phyloP scores from a whole-genome alignment of 2,329 filamentous ascomycete species.

The Chaetomium strumarium region DNA sequence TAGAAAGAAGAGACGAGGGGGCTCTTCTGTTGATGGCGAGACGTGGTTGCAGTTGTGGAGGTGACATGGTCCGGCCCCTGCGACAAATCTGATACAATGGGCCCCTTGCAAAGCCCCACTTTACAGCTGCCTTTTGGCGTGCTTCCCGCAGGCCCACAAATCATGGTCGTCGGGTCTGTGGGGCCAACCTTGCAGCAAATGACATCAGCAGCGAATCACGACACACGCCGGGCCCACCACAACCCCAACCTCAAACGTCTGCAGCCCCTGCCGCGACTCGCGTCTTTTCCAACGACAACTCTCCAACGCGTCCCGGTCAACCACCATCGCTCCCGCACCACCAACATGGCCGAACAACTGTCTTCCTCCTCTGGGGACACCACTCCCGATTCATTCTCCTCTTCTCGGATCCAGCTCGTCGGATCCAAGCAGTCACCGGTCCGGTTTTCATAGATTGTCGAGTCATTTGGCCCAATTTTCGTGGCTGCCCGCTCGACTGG shows the following conservation, averaged over 20 bases:
- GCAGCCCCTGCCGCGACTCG: constrained; percentile 28
- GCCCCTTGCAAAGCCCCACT: constrained; percentile 26
- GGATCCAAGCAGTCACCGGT: not conserved
- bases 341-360: constrained; percentile 2
- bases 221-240: constrained; percentile 25
- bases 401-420: not conserved
- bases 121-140: constrained; percentile 20
- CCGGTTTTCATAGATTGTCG: too few relatives aligned
- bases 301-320: constrained; percentile 15
- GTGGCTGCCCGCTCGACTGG: too few relatives aligned
- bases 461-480: too few relatives aligned
- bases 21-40: not conserved
- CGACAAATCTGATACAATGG: constrained; percentile 40
- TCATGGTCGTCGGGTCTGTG: constrained; percentile 13
- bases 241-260: constrained; percentile 39
- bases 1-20: constrained; percentile 7
- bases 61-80: constrained; percentile 29
- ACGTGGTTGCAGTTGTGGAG: constrained; percentile 7
- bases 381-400: not conserved
- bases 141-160: constrained; percentile 21
- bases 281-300: constrained; percentile 32
- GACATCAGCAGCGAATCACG: constrained; percentile 29
- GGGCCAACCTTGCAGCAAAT: constrained; percentile 22
- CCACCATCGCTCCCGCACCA: constrained; percentile 2
- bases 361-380: not conserved